Percentiles rank a stretch among this genome's conserved stretches.
These are phyloP conservation scores for Sphaceloma murrayae DNA, from an alignment of 2,329 filamentous ascomycete species.

Conservation along the genomic window DNA sequence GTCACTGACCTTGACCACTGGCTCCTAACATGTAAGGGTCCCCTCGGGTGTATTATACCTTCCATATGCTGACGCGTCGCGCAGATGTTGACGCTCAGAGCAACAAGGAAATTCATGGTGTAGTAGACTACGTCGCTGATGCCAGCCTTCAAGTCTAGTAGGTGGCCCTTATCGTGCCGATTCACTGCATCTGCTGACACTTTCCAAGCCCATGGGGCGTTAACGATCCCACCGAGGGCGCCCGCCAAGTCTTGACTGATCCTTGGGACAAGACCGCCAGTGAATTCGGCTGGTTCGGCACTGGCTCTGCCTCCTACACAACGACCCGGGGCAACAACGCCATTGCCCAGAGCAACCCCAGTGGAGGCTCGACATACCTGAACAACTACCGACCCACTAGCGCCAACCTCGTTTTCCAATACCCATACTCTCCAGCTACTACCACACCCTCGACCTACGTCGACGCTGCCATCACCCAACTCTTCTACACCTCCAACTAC, in stretches of 20 bases:
- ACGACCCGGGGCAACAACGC: conserved; percentile 52
- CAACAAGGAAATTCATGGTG: conserved; percentile 41
- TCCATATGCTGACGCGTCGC: no score
- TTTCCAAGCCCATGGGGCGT: conserved; percentile 2
- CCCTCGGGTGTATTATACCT: no score
- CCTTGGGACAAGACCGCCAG: conserved; percentile 42
- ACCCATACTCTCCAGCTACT: conserved; percentile 6
- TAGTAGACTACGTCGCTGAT: conserved; percentile 49
- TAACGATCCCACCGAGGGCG: conserved; percentile 21
- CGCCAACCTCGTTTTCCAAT: not conserved
- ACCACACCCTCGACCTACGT: conserved; percentile 31
- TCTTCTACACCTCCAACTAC: conserved; percentile 52
- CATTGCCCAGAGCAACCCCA: conserved; percentile 46
- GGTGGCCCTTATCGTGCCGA: conserved; percentile 20
- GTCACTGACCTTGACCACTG: conserved; percentile 42
- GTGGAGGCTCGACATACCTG: conserved; percentile 37
- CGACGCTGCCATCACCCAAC: conserved; percentile 48
- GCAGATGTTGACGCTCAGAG: conserved; percentile 45
- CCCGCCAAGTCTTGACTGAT: conserved; percentile 37
- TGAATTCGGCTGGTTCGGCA: conserved; percentile 46
- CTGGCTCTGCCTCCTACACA: conserved; percentile 41
- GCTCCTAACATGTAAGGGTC: conserved; percentile 51
- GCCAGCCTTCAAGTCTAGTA: conserved; percentile 46
- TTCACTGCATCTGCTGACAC: not conserved
- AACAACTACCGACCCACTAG: conserved; percentile 28